Base-by-base conservation (phyloP, 2,329 filamentous ascomycete species). In the Hypoxylon sp. region DNA sequence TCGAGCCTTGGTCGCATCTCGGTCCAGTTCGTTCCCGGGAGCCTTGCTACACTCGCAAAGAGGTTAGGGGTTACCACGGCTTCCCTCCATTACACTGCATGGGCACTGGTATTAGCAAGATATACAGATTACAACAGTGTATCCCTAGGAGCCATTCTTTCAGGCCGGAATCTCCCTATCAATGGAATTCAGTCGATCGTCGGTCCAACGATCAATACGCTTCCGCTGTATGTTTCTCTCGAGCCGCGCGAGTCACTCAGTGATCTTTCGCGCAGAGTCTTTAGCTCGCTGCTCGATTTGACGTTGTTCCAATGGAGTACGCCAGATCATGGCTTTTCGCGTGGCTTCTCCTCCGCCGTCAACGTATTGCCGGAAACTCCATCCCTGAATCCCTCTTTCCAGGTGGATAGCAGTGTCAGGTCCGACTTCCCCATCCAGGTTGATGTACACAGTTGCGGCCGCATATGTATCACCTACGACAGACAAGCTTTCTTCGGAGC, bases 141-240 rank as follows among this genome's bases (percentile, higher is more conserved):
- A 6, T 62, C 65, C 2, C 73, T 77, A 55, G 77, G 76, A 1
- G 56, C 63, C 6, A 70, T 74, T 1, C 46, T 78, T 2, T 71
- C 70, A 0, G 75, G 75, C 7, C 70, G 77, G 5, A 70, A 63
- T 24, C 51, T 76, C 3, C 72, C 73, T 1, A 29, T 78, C 1
- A 11, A 48, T 2, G 70, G 70, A 3, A 61, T 67, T 1, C 54
- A 66, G 4, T 61, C 68, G 7, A 66, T 69, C 1, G 63, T 76
- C 4, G 77, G 76, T 0, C 73, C 75, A 1, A 27, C 74, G 11
- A 66, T 77, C 33, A 74, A 75, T 18, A 64, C 65, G 1, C 47
- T 74, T 6, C 71, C 71, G 2, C 56, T 72, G 5, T 8, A 38
- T 1, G 17, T 21, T 4, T 38, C 2, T 20, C 35, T 38, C 4